Base-by-base conservation (phyloP, 2,329 filamentous ascomycete species). In the Talaromyces marneffei region DNA sequence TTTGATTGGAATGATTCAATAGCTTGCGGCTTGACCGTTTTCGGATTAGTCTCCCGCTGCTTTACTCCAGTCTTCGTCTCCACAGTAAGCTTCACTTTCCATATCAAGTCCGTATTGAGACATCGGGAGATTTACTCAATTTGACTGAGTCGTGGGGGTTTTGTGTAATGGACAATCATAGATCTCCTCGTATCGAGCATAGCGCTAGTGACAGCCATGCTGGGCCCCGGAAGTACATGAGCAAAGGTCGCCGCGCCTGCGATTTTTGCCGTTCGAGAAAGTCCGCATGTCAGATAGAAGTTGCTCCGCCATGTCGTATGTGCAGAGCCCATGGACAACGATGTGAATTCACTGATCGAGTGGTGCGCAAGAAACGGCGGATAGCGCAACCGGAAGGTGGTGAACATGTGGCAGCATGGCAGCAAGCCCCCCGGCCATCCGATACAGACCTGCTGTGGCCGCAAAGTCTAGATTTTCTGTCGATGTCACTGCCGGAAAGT, bases 221-320 rank as follows among this genome's bases (percentile, higher is more conserved):
- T n/a, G 46, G 57, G 1, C 46, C 57, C n/a, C 46, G 57, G 14
- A 59, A 53, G 37, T 59, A 59, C 35, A 59, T 59, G 57, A 59
- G 57, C 57, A 59, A 59, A 31, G 44, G 57, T 20, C 57, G 57
- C 0, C 57, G 57, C 3, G 57, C 57, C 46, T 59, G 57, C 23
- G 57, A 59, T n/a, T 52, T 59, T 31, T 59, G 57, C 37, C 57
- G 57, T 29, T 53, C 57, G 23, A 50, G 57, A n/a, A 59, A 59
- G 35, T 53, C 57, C 2, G 57, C 57, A 27, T 59, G 57, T 42
- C 57, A 59, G 48, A 59, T 59, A 10, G 46, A 59, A 35, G 57
- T 59, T 1, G 44, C 57, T 50, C 57, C 57, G 10, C 57, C 57
- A 27, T 59, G 57, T 53, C 57, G 57, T 25, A 59, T 59, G 57